These are phyloP conservation scores for Rhytidiadelphus loreus DNA, from an alignment of 225 moss, liverwort and hornwort genomes.

Conservation along the genomic window DNA sequence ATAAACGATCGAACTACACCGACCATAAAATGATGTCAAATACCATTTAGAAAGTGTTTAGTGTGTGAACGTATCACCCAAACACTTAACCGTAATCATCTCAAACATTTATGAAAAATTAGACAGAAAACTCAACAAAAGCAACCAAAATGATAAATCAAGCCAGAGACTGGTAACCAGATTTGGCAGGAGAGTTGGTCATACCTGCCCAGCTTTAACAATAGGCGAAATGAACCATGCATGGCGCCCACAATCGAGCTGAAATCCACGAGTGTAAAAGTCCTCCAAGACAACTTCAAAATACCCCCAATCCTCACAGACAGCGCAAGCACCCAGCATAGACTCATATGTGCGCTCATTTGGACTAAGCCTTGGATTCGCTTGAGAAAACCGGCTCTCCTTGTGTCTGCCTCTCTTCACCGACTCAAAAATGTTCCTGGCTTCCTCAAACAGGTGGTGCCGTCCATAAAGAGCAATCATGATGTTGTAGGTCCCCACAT, in stretches of 20 bases:
- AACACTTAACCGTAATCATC: background rate
- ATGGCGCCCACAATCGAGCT: constrained; percentile 54
- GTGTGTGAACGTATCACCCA: background rate
- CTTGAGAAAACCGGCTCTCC: constrained; percentile 5
- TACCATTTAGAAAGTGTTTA: background rate
- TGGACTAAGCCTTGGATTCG: constrained; percentile 31
- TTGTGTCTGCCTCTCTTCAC: constrained; percentile 57
- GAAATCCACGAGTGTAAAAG: constrained; percentile 50
- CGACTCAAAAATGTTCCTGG: constrained; percentile 49
- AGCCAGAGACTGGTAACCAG: background rate
- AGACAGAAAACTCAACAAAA: background rate
- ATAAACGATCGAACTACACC: background rate
- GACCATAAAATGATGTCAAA: background rate
- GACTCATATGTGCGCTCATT: constrained; percentile 67
- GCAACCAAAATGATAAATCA: background rate
- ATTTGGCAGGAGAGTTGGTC: background rate
- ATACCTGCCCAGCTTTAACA: constrained; percentile 64
- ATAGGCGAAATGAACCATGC: constrained; percentile 58
- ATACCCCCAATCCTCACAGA: constrained; percentile 63
- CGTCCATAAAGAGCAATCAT: constrained; percentile 89
- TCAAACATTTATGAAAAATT: background rate
- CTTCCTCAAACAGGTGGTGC: constrained; percentile 57
- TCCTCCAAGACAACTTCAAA: constrained; percentile 50
- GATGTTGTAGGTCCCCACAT: constrained; percentile 79
- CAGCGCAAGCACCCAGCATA: constrained; percentile 72